Conservation (phyloP, 176 grass and related monocot species). For the Ampelocalamus luodianensis region DNA sequence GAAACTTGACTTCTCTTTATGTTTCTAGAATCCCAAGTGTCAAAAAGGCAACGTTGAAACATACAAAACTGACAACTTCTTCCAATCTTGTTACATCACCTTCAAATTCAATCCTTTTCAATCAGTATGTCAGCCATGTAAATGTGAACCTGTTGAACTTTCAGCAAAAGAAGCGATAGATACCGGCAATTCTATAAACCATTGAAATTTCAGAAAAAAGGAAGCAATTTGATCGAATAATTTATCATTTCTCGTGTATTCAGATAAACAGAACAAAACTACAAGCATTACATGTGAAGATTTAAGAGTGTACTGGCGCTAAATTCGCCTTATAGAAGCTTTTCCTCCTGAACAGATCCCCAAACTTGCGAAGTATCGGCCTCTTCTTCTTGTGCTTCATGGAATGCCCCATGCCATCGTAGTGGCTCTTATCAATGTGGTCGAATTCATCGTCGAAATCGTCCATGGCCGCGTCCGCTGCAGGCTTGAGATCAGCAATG, state of each 20-base stretch:
- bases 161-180: neutral
- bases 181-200: neutral
- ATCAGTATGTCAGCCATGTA: slow-evolving; percentile 10
- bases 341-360: slow-evolving; percentile 72
- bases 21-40: slow-evolving; percentile 34
- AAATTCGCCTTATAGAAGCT: slow-evolving; percentile 59
- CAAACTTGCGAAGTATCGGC: slow-evolving; percentile 70
- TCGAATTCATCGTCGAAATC: slow-evolving; percentile 74
- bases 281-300: neutral
- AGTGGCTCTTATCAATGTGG: slow-evolving; percentile 54
- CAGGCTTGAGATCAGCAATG: slow-evolving; percentile 65
- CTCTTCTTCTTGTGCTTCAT: slow-evolving; percentile 64
- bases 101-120: neutral
- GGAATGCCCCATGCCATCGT: slow-evolving; percentile 42
- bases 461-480: slow-evolving; percentile 49
- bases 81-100: neutral
- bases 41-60: neutral
- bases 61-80: neutral
- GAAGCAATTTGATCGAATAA: neutral
- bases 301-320: slow-evolving; percentile 39
- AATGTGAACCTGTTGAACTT: neutral
- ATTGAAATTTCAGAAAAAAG: neutral
- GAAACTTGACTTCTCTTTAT: slow-evolving; percentile 9
- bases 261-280: slow-evolving; percentile 33
- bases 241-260: slow-evolving; percentile 45